A percentile compares a stretch with the other conserved stretches of the same genome.
Evolutionary conservation across 2,329 filamentous ascomycete species (phyloP).

Genomic region (Neonectria hederae): DNA sequence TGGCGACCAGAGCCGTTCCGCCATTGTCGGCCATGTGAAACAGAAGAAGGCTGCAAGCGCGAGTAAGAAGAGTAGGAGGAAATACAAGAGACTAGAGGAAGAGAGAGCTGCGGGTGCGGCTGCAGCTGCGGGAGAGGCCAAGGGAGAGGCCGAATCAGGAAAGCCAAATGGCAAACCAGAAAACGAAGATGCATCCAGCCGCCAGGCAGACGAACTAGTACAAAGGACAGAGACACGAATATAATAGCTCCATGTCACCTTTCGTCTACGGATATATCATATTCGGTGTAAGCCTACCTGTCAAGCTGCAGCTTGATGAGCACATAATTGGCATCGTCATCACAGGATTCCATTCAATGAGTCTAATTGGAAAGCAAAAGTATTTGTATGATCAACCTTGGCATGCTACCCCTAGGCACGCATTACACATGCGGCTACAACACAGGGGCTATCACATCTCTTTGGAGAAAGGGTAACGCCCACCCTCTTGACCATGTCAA

Average conservation of each 20-base stretch:
- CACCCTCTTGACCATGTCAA: conserved; percentile 64
- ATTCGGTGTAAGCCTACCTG: not conserved
- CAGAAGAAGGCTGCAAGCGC: conserved; percentile 78
- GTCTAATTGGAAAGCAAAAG: conserved; percentile 55
- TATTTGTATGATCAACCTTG: conserved; percentile 68
- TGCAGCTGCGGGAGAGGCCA: not conserved
- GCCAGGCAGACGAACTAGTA: not conserved
- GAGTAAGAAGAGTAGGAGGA: conserved; percentile 83
- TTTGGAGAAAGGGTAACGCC: conserved; percentile 58
- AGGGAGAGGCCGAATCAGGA: not conserved
- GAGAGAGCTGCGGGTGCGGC: conserved; percentile 48
- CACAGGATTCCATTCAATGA: conserved; percentile 43
- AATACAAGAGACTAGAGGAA: conserved; percentile 73
- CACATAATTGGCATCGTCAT: conserved; percentile 31
- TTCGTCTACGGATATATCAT: not conserved
- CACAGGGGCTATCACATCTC: conserved; percentile 60
- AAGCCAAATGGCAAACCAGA: not conserved
- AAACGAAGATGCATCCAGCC: not conserved
- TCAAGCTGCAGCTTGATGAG: not conserved
- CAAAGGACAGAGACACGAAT: conserved; percentile 13
- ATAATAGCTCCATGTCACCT: not conserved
- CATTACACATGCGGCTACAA: conserved; percentile 60
- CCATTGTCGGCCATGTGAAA: conserved; percentile 70
- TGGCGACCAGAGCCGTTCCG: conserved; percentile 73
- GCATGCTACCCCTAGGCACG: conserved; percentile 60